Conservation (phyloP, 495 filamentous ascomycete species). For the Copromyces sp. region DNA sequence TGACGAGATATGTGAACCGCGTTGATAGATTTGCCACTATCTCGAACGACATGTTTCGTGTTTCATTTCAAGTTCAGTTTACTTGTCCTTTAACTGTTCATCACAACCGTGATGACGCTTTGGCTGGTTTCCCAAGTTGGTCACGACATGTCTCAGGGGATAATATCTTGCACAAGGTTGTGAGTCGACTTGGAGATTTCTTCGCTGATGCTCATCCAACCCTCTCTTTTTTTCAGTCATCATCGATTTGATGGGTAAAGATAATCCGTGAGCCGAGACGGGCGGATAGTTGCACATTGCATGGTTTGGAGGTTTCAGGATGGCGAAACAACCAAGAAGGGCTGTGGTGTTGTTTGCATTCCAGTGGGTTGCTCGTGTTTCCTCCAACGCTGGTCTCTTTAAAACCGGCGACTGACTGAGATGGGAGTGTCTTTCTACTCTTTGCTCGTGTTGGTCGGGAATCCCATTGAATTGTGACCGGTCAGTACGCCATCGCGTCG, state of each 20-base stretch:
- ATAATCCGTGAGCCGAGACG: not conserved
- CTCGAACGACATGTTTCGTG: not conserved
- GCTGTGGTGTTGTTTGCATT: not conserved
- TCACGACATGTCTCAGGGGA: not conserved
- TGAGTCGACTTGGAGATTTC: not conserved
- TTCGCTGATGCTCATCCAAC: not conserved
- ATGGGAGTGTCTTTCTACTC: not conserved
- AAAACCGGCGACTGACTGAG: not conserved
- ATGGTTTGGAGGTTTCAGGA: not conserved
- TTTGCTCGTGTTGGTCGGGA: not conserved
- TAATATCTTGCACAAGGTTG: not conserved
- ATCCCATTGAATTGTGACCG: not conserved
- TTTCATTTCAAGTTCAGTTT: not conserved
- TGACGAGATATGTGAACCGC: not conserved
- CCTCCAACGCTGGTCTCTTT: not conserved
- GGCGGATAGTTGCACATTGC: not conserved
- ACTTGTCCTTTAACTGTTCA: not conserved
- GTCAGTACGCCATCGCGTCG: not conserved
- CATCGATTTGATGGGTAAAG: not conserved
- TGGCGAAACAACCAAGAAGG: not conserved
- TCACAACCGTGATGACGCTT: not conserved
- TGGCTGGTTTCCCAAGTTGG: not conserved
- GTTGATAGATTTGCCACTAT: not conserved
- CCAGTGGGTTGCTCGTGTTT: not conserved
- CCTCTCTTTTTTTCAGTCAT: not conserved